Evolutionary conservation across 2,329 filamentous ascomycete genomes (phyloP), one percentile per base, ranked within the genome.

Genomic region (Bipolaris oryzae): DNA sequence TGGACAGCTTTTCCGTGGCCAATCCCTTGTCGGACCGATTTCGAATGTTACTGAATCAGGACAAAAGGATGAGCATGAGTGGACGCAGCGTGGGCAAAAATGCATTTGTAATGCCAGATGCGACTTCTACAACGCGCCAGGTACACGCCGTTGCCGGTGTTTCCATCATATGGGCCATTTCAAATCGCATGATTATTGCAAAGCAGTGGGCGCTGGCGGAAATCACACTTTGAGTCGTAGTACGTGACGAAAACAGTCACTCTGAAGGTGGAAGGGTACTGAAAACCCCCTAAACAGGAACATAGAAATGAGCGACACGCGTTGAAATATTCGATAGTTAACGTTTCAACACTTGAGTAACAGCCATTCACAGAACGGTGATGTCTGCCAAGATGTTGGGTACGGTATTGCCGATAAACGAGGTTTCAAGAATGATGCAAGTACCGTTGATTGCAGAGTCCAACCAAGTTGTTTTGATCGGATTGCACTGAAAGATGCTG

Each of bases 401-500:
- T 1, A 76, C 76, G 1, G 78, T 81, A 53, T 83, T 84, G 42
- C 78, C 77, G 31, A 83, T 80, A 75, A 83, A 85, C 0, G 79
- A 80, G 5, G 71, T 80, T 41, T 82, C 79, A 21, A 82, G 77
- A 64, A 82, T 74, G 61, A 84, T 80, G 61, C 82, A 85, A 3
- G 64, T 64, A 1, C 82, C 82, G 0, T 80, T 78, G 0, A 82
- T 51, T 0, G 75, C 63, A 0, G 76, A 76, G 11, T 41, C 49
- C 20, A 82, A 75, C 82, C 82, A 84, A 0, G 81, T 69, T 64
- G 82, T 83, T 11, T 44, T 34, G 6, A 84, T 77, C 0, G 82
- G 82, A 0, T 77, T 73, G 69, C 82, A 85, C 63, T 83, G 81
- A 62, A 85, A 84, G 55, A 83, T 77, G 66, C 79, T 81, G 38